Evolutionary conservation across 768 basidiomycete genomes (phyloP), one percentile per base, ranked within the genome.

Genomic region (Phaeolepiota aurea): DNA sequence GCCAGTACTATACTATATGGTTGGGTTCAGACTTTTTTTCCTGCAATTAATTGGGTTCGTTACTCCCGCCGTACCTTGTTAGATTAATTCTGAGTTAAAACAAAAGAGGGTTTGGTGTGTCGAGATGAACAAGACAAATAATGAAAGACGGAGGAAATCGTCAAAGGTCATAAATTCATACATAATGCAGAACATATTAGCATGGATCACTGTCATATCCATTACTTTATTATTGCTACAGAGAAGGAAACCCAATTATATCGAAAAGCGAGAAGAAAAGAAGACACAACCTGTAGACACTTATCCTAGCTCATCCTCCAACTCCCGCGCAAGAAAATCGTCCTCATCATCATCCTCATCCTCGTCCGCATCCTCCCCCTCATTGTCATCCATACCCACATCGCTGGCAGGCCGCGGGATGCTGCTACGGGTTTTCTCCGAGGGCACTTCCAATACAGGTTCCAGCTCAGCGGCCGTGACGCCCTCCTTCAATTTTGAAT

Each of bases 301-400:
- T 59, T 79, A 87, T 75, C 83, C 80, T 76, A 72, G 76, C 44
- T 87, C 84, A 54, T 82, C 82, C 54, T 77, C 82, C 48, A 88
- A 64, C 53, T 83, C 87, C 28, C 79, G 70, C n/a, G 84, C 78
- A n/a, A 87, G 64, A 54, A 87, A 87, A 54, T 87, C 85, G 31
- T 86, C 84, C 3, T 84, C 83, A 1, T 74, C 71, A 1, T 77
- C 77, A 0, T 70, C 72, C 10, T 65, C 72, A 0, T 65, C 70
- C 0, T 62, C 70, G 0, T 69, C 73, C 2, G 71, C 71, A 0
- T 69, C 73, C 3, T 74, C 76, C 0, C 69, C 74, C 0, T 66
- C 58, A 0, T 60, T 63, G 2, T 57, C 62, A 13, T 57, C 63
- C 14, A 62, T 61, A 33, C 67, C 64, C 28, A 64, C 66, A 46